phyloP scores from a whole-genome alignment of 169 alveolate species.

The Plasmodium malariae region DNA sequence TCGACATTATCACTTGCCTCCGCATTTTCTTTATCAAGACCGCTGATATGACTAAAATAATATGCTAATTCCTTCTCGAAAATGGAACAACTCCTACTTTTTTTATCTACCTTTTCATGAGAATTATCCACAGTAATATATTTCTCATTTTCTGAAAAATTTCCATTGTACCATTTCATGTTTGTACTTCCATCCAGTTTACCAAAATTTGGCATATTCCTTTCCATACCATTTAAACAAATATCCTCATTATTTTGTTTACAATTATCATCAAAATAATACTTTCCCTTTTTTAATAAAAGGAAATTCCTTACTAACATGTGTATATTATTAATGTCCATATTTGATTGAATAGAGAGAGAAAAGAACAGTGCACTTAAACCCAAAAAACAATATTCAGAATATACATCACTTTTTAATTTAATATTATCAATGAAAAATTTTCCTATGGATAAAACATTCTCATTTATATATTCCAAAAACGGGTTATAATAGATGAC shows the following conservation, averaged over 20 bases:
- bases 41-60: neutral
- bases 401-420: constrained; percentile 44
- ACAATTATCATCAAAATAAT: neutral
- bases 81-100: constrained; percentile 18
- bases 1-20: too few relatives aligned
- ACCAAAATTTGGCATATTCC: neutral
- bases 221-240: neutral
- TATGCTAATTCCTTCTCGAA: neutral
- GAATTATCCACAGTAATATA: neutral
- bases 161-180: neutral
- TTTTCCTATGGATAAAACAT: constrained; percentile 2
- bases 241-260: neutral
- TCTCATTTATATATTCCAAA: constrained; percentile 29
- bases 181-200: neutral
- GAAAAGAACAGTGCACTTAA: constrained; percentile 62
- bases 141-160: constrained; percentile 5
- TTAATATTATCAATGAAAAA: constrained; percentile 21
- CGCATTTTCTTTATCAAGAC: neutral
- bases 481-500: constrained; percentile 59
- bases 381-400: constrained; percentile 53
- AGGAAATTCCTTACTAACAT: neutral
- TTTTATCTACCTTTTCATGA: neutral
- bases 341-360: constrained; percentile 29
- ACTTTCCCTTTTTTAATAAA: neutral
- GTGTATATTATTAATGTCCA: constrained; percentile 24